Conservation (phyloP, 2,329 filamentous ascomycete genomes). For the Hansfordia pulvinata region DNA sequence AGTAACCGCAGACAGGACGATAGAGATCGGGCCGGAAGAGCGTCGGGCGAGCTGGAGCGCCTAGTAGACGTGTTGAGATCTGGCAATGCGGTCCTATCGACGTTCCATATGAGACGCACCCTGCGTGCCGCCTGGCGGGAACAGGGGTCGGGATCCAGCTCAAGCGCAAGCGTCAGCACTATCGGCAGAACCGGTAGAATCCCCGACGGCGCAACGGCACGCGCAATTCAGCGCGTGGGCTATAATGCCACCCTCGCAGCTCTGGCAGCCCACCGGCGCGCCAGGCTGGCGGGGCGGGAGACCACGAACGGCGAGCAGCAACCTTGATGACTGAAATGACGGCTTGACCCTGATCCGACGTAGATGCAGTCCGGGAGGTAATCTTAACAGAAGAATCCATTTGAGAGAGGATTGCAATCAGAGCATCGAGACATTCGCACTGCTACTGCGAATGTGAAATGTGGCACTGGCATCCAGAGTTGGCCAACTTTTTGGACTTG, state of each 20-base stretch:
- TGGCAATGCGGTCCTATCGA: conserved; percentile 38
- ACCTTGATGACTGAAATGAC: conserved; percentile 8
- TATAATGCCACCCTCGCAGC: conserved; percentile 41
- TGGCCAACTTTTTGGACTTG: conserved; percentile 1
- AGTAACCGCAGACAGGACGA: no score
- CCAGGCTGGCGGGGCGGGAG: no score
- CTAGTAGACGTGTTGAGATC: conserved; percentile 33
- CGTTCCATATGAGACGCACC: conserved; percentile 38
- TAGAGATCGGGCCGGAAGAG: conserved; percentile 11
- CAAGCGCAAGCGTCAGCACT: no score
- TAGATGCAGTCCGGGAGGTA: no score
- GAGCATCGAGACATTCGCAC: no score
- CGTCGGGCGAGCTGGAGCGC: conserved; percentile 12
- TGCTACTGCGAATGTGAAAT: conserved; percentile 15
- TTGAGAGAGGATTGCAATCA: conserved; percentile 1
- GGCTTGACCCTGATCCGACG: conserved; percentile 1
- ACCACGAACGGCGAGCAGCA: no score
- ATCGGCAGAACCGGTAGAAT: no score
- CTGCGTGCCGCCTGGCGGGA: conserved; percentile 32
- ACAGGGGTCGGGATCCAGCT: no score
- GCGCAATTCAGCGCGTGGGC: conserved; percentile 37
- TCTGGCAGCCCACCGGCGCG: conserved; percentile 30
- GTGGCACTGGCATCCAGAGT: neutral
- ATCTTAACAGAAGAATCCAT: no score
- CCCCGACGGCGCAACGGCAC: conserved; percentile 29